Conservation (phyloP, 495 filamentous ascomycete genomes). For the Trichoderma erinaceum region DNA sequence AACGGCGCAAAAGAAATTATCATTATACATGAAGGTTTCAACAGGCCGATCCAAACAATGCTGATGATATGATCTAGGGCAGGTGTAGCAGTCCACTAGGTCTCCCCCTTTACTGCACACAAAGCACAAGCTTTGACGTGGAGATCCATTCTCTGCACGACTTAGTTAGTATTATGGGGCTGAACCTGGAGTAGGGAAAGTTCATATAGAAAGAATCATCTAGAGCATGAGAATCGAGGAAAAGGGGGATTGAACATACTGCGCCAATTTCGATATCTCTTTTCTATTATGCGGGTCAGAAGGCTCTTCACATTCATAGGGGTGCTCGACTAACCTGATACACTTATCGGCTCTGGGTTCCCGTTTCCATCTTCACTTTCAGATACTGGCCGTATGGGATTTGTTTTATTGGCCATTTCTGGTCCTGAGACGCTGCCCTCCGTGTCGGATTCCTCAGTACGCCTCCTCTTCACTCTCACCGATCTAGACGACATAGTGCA, state of each 20-base stretch:
- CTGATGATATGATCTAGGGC: background rate
- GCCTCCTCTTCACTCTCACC: background rate
- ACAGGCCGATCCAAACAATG: background rate
- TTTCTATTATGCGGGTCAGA: background rate
- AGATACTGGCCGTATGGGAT: background rate
- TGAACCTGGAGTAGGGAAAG: background rate
- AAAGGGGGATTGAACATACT: background rate
- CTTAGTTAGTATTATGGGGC: background rate
- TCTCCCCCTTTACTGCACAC: background rate
- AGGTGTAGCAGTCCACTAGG: constrained; percentile 2
- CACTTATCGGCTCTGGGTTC: background rate
- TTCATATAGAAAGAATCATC: background rate
- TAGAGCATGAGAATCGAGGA: background rate
- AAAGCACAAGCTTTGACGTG: background rate
- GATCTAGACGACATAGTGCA: background rate
- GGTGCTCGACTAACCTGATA: background rate
- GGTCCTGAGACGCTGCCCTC: background rate
- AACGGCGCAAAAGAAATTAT: background rate
- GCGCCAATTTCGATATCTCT: constrained; percentile 11
- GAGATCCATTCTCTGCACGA: background rate
- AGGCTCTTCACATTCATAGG: background rate
- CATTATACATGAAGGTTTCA: background rate
- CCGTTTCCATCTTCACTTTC: background rate
- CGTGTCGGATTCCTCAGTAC: background rate
- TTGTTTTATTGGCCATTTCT: background rate